Conservation (phyloP, 2,329 filamentous ascomycete genomes). For the Trichoderma arundinaceum region DNA sequence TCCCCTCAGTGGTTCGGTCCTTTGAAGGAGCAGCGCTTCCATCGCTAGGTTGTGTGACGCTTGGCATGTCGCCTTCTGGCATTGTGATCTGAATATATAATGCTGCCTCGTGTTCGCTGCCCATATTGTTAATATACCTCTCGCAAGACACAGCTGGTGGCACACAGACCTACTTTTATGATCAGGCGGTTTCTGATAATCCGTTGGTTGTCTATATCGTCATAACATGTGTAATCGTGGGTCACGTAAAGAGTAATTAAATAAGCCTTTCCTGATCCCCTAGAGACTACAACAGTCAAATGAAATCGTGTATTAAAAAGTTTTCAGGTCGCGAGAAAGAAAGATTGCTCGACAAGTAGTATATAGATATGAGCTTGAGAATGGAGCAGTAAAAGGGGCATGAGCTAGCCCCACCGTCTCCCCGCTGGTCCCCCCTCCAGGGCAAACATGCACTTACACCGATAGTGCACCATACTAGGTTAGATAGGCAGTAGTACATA, state of each 20-base stretch:
- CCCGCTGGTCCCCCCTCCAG: conserved; percentile 21
- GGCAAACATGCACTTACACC: conserved; percentile 23
- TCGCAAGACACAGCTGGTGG: not conserved
- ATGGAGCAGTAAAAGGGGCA: conserved; percentile 29
- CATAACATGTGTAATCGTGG: conserved; percentile 24
- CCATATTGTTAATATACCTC: not conserved
- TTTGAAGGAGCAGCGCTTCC: not conserved
- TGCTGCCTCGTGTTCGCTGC: not conserved
- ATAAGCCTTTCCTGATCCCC: not conserved
- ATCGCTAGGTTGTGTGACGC: not conserved
- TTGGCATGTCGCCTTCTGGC: conserved; percentile 19
- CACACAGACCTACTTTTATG: conserved; percentile 14
- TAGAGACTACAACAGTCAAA: not conserved
- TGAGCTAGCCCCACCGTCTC: conserved; percentile 28
- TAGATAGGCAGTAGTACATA: too few relatives aligned
- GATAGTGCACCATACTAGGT: conserved; percentile 1
- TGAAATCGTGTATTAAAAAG: not conserved
- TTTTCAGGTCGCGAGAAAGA: not conserved
- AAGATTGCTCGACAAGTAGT: not conserved
- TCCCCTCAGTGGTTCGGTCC: conserved; percentile 5
- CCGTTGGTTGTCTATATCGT: conserved; percentile 13
- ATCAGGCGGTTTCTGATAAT: not conserved
- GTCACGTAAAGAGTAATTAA: conserved; percentile 1
- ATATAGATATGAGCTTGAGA: conserved; percentile 20
- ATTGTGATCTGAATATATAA: not conserved